Percentiles rank a stretch among this genome's conserved stretches.
Evolutionary conservation across 2,329 filamentous ascomycete species (phyloP).

Genomic region (Fusarium sp.): DNA sequence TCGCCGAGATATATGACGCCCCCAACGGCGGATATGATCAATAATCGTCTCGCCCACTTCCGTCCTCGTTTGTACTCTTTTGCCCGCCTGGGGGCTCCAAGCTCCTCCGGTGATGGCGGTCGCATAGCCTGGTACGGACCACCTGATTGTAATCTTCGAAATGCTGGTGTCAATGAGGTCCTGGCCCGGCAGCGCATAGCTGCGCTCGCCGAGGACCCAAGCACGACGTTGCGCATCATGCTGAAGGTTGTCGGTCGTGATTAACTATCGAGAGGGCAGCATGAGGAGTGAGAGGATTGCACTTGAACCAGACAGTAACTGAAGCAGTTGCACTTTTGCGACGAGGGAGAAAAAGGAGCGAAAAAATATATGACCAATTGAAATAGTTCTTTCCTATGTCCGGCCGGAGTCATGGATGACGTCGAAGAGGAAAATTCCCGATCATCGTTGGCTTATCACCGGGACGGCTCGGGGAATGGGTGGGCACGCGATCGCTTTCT

Average conservation of each 20-base stretch:
- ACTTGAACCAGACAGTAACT: neutral
- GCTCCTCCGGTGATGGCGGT: constrained; percentile 81
- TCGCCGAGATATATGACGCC: constrained; percentile 78
- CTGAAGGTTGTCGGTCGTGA: constrained; percentile 35
- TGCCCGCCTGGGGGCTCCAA: constrained; percentile 78
- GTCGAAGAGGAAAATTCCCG: constrained; percentile 43
- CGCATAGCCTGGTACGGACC: constrained; percentile 72
- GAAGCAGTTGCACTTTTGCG: neutral
- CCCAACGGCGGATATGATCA: constrained; percentile 69
- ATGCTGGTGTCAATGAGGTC: constrained; percentile 64
- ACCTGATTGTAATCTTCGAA: constrained; percentile 50
- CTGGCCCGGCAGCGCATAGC: constrained; percentile 50
- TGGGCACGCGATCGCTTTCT: constrained; percentile 34
- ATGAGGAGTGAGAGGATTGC: constrained; percentile 19
- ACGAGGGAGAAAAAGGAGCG: too few relatives aligned
- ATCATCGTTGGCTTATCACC: constrained; percentile 39
- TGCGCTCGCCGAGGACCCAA: constrained; percentile 43
- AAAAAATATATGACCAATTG: neutral
- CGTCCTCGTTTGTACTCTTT: constrained; percentile 78
- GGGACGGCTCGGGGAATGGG: constrained; percentile 41
- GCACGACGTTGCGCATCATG: constrained; percentile 50
- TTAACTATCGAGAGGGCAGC: constrained; percentile 17
- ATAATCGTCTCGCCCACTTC: constrained; percentile 81
- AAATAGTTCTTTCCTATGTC: constrained; percentile 21
- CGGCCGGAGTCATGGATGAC: constrained; percentile 37